Percentiles rank a stretch among this genome's conserved stretches.
Conservation (phyloP, 805 yeast genomes). For the Kodamaea lidongshanica region DNA sequence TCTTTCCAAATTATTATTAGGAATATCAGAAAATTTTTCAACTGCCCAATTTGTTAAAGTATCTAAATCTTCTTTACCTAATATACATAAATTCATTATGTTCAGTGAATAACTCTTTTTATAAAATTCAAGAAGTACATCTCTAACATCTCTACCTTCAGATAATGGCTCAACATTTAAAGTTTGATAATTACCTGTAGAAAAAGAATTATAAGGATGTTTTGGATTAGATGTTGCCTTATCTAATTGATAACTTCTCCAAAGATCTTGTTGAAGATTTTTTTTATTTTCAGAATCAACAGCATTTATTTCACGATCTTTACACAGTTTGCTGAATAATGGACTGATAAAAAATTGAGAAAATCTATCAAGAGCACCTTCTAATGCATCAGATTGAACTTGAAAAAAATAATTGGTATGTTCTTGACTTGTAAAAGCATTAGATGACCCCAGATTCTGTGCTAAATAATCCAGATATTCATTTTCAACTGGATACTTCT, state of each 20-base stretch:
- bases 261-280: slow-evolving; percentile 79
- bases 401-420: slow-evolving; percentile 92
- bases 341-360: slow-evolving; percentile 90
- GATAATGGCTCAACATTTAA: slow-evolving; percentile 58
- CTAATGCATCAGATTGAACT: slow-evolving; percentile 63
- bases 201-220: slow-evolving; percentile 83
- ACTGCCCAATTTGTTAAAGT: slow-evolving; percentile 65
- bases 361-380: slow-evolving; percentile 88
- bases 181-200: slow-evolving; percentile 83
- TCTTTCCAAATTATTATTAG: slow-evolving; percentile 41
- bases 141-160: slow-evolving; percentile 68
- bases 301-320: slow-evolving; percentile 88
- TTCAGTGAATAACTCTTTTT: slow-evolving; percentile 71
- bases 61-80: slow-evolving; percentile 77
- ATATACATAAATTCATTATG: slow-evolving; percentile 77
- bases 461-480: slow-evolving; percentile 70
- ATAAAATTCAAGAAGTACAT: slow-evolving; percentile 73
- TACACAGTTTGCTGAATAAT: slow-evolving; percentile 63
- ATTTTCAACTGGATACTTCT: slow-evolving; percentile 68
- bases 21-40: slow-evolving; percentile 57
- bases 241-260: slow-evolving; percentile 86
- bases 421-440: slow-evolving; percentile 85
- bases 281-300: slow-evolving; percentile 96
- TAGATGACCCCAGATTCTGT: slow-evolving; percentile 81
- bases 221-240: slow-evolving; percentile 62